Percentiles rank a stretch among this genome's conserved stretches.
Conservation (phyloP, 2,329 filamentous ascomycete genomes). For the Nothomitra cinnamomea region DNA sequence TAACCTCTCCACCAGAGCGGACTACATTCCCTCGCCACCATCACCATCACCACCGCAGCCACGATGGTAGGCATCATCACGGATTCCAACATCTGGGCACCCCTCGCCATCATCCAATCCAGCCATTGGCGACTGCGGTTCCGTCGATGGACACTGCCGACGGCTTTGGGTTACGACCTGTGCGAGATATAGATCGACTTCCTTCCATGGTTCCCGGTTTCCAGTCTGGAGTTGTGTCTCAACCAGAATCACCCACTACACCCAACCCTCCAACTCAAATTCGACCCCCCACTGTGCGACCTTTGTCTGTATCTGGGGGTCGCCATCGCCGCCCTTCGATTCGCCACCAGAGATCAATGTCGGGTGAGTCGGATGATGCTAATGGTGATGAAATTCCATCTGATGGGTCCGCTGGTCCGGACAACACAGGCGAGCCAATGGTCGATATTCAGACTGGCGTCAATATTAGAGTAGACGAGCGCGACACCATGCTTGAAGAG, state of each 20-base stretch:
- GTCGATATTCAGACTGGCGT: slow-evolving; percentile 67
- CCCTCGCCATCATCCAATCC: slow-evolving; percentile 20
- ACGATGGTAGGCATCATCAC: slow-evolving; percentile 19
- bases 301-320: slow-evolving; percentile 28
- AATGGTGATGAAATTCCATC: slow-evolving; percentile 68
- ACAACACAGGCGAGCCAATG: slow-evolving; percentile 56
- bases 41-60: slow-evolving; percentile 21
- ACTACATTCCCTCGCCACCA: slow-evolving; percentile 39
- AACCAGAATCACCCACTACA: slow-evolving; percentile 81
- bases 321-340: slow-evolving; percentile 65
- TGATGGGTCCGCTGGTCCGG: slow-evolving; percentile 60
- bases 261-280: slow-evolving; percentile 51
- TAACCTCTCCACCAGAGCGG: slow-evolving; percentile 55
- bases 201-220: slow-evolving; percentile 63
- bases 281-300: slow-evolving; percentile 35
- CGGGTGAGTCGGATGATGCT: slow-evolving; percentile 74
- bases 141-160: slow-evolving; percentile 53
- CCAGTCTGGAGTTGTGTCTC: slow-evolving; percentile 57
- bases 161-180: slow-evolving; percentile 56
- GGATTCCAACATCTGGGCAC: neutral
- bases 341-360: slow-evolving; percentile 70
- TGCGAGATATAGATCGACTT: slow-evolving; percentile 66
- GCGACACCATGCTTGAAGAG: slow-evolving; percentile 58
- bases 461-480: slow-evolving; percentile 73
- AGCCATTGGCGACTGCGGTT: slow-evolving; percentile 50